A percentile compares a stretch with the other conserved stretches of the same genome.
Evolutionary conservation across 2,329 filamentous ascomycete genomes (phyloP).

Genomic region (Penicillium corylophilum): DNA sequence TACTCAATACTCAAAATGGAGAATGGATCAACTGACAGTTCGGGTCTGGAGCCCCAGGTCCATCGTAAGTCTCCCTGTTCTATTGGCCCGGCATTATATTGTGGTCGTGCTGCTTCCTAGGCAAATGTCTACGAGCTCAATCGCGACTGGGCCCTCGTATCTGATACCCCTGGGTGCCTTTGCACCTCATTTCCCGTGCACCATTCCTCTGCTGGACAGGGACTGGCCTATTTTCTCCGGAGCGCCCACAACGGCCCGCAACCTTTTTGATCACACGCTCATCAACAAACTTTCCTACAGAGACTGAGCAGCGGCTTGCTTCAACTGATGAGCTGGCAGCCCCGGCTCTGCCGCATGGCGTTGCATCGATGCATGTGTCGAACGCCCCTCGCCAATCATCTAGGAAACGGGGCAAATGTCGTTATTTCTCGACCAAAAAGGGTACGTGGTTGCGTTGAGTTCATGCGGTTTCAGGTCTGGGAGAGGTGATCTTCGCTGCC

Average conservation of each 20-base stretch:
- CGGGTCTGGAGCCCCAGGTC: conserved; percentile 19
- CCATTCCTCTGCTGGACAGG: background rate
- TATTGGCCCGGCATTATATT: background rate
- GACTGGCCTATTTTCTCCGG: background rate
- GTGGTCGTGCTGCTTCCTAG: background rate
- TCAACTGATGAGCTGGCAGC: conserved; percentile 32
- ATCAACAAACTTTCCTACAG: conserved; percentile 24
- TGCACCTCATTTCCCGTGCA: background rate
- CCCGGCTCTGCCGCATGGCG: conserved; percentile 27
- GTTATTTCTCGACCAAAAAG: conserved; percentile 27
- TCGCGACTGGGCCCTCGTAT: background rate
- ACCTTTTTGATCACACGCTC: conserved; percentile 36
- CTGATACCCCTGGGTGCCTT: background rate
- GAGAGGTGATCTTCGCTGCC: background rate
- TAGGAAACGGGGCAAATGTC: conserved; percentile 24
- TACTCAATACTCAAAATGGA: conserved; percentile 15
- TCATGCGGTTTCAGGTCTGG: conserved; percentile 8
- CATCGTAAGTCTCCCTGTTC: conserved; percentile 15
- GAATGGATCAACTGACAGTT: conserved; percentile 21
- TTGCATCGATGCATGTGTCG: conserved; percentile 15
- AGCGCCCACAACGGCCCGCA: conserved; percentile 24
- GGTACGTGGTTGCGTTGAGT: conserved; percentile 18
- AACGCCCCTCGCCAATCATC: conserved; percentile 17
- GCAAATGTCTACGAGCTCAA: background rate
- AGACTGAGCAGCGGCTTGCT: conserved; percentile 17